phyloP scores from a whole-genome alignment of 192 early-diverging fungal species.

The Podila epicladia region DNA sequence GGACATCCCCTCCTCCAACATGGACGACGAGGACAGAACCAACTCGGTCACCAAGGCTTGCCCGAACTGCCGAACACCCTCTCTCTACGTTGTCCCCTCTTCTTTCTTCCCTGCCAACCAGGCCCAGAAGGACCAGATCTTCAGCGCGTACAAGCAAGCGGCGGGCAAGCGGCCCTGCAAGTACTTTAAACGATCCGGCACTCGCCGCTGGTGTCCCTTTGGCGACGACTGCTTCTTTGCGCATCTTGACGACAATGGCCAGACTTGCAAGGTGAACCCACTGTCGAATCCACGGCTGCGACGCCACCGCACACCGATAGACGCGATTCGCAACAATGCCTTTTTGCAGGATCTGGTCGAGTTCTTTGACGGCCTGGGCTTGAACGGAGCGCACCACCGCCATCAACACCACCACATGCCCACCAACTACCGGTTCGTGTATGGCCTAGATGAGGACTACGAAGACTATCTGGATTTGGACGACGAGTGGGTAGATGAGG shows the following conservation, averaged over 20 bases:
- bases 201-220: conserved; percentile 47
- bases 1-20: conserved; percentile 19
- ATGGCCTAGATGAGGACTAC: conserved; percentile 2
- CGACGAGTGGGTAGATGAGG: conserved; percentile 6
- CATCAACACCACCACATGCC: not conserved
- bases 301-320: not conserved
- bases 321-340: not conserved
- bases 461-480: conserved; percentile 8
- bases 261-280: conserved; percentile 29
- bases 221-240: conserved; percentile 45
- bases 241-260: conserved; percentile 26
- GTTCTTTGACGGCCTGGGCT: not conserved
- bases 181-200: conserved; percentile 27
- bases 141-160: conserved; percentile 22
- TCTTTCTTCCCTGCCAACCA: conserved; percentile 33
- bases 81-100: conserved; percentile 40
- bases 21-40: conserved; percentile 3
- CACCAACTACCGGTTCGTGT: not conserved
- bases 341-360: not conserved
- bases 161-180: not conserved
- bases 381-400: not conserved
- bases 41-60: conserved; percentile 44
- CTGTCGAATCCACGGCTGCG: conserved; percentile 24
- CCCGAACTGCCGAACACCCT: conserved; percentile 43
- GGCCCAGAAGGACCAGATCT: conserved; percentile 40